These are phyloP conservation scores for Cladorrhinum sp. DNA, from an alignment of 2,329 filamentous ascomycete genomes.

Conservation along the genomic window DNA sequence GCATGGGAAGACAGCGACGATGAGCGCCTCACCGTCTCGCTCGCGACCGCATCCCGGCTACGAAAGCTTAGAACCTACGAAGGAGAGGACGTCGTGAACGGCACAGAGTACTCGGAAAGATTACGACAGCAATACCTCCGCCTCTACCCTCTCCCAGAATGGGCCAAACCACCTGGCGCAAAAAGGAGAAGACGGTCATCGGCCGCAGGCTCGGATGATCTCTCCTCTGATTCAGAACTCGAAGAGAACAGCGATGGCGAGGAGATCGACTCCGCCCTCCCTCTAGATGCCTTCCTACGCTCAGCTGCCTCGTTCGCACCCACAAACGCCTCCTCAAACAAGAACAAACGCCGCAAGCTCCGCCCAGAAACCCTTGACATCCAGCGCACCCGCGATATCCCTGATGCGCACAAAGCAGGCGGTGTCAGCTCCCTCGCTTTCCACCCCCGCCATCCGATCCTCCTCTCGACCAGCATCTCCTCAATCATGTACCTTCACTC, in stretches of 20 bases:
- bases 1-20: constrained; percentile 97
- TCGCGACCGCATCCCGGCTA: constrained; percentile 70
- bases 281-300: constrained; percentile 76
- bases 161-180: constrained; percentile 53
- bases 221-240: constrained; percentile 31
- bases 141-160: constrained; percentile 58
- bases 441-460: constrained; percentile 82
- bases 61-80: constrained; percentile 80
- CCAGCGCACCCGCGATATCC: constrained; percentile 81
- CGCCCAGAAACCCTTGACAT: constrained; percentile 88
- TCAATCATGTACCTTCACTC: constrained; percentile 88
- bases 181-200: constrained; percentile 50
- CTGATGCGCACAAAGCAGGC: constrained; percentile 63
- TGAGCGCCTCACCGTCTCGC: constrained; percentile 78
- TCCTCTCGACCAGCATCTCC: constrained; percentile 84
- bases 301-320: constrained; percentile 64
- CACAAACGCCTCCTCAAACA: constrained; percentile 42
- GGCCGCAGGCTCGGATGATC: constrained; percentile 38
- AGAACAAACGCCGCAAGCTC: constrained; percentile 64
- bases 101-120: constrained; percentile 78
- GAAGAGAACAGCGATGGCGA: constrained; percentile 52
- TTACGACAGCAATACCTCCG: constrained; percentile 73
- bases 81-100: constrained; percentile 80
- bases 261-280: constrained; percentile 63
- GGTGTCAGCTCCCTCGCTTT: constrained; percentile 82